Evolutionary conservation across 2,329 filamentous ascomycete genomes (phyloP), one percentile per base, ranked within the genome.

Genomic region (Escovopsis sp.): DNA sequence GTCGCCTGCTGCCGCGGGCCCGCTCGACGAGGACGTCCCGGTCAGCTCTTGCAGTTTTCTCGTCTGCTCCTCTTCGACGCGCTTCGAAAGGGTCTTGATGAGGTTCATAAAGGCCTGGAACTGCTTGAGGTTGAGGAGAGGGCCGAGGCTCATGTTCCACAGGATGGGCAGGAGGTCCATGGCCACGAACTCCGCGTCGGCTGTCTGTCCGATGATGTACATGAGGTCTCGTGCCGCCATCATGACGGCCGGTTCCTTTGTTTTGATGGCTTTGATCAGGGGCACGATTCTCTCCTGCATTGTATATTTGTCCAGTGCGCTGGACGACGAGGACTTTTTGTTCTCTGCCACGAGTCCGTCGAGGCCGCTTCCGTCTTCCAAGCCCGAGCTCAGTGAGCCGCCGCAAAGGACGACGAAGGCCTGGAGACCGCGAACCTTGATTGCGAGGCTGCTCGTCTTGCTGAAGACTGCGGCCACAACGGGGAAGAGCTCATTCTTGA

Each of bases 201-300:
- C 88, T 18, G 82, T 72, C 40, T 76, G 75, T 8, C 87, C 87
- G 26, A 98, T 81, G 39, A 94, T 82, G 40, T 75, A 77, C 49
- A 96, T 78, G 1, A 95, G 86, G 43, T 80, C 81, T 32, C 96
- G 68, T 1, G 87, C 82, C 6, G 89, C 88, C 69, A 96, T 83
- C 85, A 96, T 96, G 9, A 98, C 91, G 7, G 87, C 88, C 0
- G 91, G 91, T 59, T 98, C 91, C 58, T 94, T 96, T 0, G 91
- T 98, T 63, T 94, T 96, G 65, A 98, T 96, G 2, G 72, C 87
- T 55, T 85, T 87, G 47, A 98, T 71, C 4, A 96, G 66, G 0
- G 91, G 91, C 0, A 96, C 75, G 32, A 98, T 84, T 66, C 95
- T 96, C 58, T 98, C 91, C 59, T 98, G 91, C 65, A 98, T 89